Evolutionary conservation across 257 asterid genomes (phyloP), one percentile per base, ranked within the genome.

Genomic region (Gentiana dahurica): DNA sequence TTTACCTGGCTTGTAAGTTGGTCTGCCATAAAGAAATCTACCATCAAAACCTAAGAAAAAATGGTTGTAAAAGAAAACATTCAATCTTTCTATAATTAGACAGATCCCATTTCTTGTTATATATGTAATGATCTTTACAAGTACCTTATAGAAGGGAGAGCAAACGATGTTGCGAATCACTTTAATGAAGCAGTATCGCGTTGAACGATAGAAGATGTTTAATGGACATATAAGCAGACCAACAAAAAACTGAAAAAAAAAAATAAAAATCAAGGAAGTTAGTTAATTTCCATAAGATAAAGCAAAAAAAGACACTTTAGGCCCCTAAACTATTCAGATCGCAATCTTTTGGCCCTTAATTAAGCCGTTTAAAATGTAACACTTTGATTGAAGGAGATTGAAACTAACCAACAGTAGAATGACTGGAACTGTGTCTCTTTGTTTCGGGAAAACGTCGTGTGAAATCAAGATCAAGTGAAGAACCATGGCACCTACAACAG

Each of bases 1-100:
- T 51, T 54, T 79, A 91, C 98, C 97, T 91, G 97, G 65, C 98
- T 92, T 3, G 98, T 92, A 1, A 92, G 83, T 64, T 92, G 98
- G 73, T 92, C 97, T 46, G 98, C 98, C 98, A 92, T 92, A 87
- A 88, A 88, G 69, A 92, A 85, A 41, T 92, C 97, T 1, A 81
- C 99, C 93, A 92, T 32, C 82, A 85, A 61, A 55, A 87, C 96
- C 95, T 86, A 73, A 34, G 63, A 2, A 4, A 52, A 4, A 33
- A 54, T 24, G 24, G 24, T 24, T 24, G 24, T 24, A 24, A 24
- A 24, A 24, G 0, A 24, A 63, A 36, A 47, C 63, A 7, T 35
- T 61, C 49, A 54, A 37, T 34, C 51, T 34, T 36, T 8, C 11
- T 33, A 35, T 34, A 59, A 33, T 0, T 38, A 49, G 2, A 15